Evolutionary conservation across 306 rosid genomes (phyloP), one percentile per base, ranked within the genome.

Genomic region (Echinosophora koreensis): DNA sequence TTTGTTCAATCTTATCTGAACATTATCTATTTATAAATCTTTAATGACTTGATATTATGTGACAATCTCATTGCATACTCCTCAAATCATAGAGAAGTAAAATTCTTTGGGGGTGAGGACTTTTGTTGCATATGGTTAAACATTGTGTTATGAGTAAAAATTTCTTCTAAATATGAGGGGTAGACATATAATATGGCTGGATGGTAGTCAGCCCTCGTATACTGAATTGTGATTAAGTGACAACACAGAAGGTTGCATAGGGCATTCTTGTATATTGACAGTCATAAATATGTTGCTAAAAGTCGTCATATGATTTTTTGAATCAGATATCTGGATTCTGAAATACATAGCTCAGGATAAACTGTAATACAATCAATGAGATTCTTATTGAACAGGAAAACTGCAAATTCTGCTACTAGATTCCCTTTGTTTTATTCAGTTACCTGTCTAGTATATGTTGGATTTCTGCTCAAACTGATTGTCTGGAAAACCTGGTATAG

Each of bases 381-480:
- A 16, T 78, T 46, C 17, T 32, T 27, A 16, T 46, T 58, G 34
- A 54, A 69, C 2, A 18, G 16, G 17, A 38, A 60, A 34, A 30
- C 14, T 16, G 0, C 1, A 10, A 10, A 38, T 35, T 52, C 15
- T 50, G 42, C 39, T 69, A 60, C 27, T 8, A 0, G 16, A 9
- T 30, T 76, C 22, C 3, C 17, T 22, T 2, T 47, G 5, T 63
- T 30, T 28, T 15, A 1, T 69, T 2, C 8, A 52, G 11, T 55
- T 70, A 80, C 85, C 77, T 80, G 84, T 41, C 65, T 59, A n/a
- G 74, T 58, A n/a, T 6, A 71, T 11, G 55, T 65, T 39, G 62
- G 49, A 22, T 71, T 66, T 71, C 73, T 76, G 65, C 76, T 77
- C 74, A 84, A 71, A 71, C 57, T 76, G 35, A 58, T 62, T 51